A percentile compares a stretch with the other conserved stretches of the same genome.
Conservation (phyloP, 352 stramenopile genomes). For the Aphanomyces astaci region DNA sequence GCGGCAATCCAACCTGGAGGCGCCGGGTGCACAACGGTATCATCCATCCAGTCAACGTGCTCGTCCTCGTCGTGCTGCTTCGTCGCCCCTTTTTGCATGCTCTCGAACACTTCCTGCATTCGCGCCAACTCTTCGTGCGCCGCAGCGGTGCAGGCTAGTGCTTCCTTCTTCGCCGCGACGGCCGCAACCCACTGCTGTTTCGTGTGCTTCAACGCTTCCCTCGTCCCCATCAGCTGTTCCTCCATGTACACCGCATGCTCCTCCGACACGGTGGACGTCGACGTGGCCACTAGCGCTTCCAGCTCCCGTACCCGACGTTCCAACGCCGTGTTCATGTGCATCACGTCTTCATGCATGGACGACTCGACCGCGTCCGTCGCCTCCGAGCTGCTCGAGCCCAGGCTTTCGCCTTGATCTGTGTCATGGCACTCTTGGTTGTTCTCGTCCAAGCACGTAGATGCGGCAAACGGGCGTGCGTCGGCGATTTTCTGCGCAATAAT, state of each 20-base stretch:
- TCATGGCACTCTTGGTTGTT: slow-evolving; percentile 4
- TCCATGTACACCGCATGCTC: slow-evolving; percentile 1
- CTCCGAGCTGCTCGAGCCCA: slow-evolving; percentile 20
- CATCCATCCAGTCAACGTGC: slow-evolving; percentile 43
- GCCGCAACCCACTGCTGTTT: slow-evolving; percentile 59
- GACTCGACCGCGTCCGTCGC: background rate
- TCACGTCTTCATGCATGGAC: slow-evolving; percentile 19
- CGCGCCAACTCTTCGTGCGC: slow-evolving; percentile 43
- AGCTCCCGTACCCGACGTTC: slow-evolving; percentile 9
- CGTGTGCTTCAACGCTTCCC: slow-evolving; percentile 49
- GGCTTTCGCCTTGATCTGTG: background rate
- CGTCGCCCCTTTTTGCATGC: slow-evolving; percentile 3
- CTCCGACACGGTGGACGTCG: background rate
- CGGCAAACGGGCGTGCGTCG: slow-evolving; percentile 42
- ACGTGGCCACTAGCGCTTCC: background rate
- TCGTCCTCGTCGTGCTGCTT: slow-evolving; percentile 28
- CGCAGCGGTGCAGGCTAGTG: slow-evolving; percentile 46
- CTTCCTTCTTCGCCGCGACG: slow-evolving; percentile 51
- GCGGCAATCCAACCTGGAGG: slow-evolving; percentile 30
- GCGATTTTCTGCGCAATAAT: slow-evolving; percentile 37
- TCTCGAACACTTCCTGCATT: slow-evolving; percentile 23
- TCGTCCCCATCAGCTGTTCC: slow-evolving; percentile 26
- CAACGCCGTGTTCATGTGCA: slow-evolving; percentile 9
- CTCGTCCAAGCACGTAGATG: slow-evolving; percentile 20
- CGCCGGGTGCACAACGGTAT: slow-evolving; percentile 43